A percentile compares a stretch with the other conserved stretches of the same genome.
Evolutionary conservation across 2,329 filamentous ascomycete genomes (phyloP).

Genomic region (Elsinoe fawcettii): DNA sequence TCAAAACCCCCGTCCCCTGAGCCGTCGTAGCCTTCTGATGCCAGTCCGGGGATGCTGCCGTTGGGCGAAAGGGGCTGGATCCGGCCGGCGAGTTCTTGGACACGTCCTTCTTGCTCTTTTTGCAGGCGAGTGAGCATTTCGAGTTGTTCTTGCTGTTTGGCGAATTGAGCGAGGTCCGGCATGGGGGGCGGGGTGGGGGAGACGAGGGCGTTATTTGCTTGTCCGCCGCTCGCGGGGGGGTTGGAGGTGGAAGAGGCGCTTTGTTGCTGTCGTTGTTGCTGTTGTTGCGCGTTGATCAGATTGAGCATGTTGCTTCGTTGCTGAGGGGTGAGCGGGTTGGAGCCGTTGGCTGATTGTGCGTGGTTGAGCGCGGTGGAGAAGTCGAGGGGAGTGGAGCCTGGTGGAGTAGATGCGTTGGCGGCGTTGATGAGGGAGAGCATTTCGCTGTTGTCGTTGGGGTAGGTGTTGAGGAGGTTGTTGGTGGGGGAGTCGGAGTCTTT

Average conservation of each 20-base stretch:
- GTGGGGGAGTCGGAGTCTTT: constrained; percentile 37
- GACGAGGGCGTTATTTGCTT: constrained; percentile 49
- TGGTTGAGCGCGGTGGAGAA: constrained; percentile 41
- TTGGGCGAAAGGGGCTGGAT: constrained; percentile 74
- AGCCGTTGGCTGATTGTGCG: constrained; percentile 40
- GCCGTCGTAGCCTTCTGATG: constrained; percentile 32
- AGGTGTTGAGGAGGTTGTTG: constrained; percentile 28
- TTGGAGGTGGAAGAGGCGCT: constrained; percentile 25
- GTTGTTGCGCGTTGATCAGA: constrained; percentile 38
- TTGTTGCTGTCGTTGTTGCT: constrained; percentile 32
- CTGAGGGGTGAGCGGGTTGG: constrained; percentile 40
- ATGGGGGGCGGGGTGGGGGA: constrained; percentile 49
- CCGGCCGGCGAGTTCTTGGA: constrained; percentile 65
- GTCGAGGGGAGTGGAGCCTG: constrained; percentile 34
- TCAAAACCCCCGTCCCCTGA: constrained; percentile 38
- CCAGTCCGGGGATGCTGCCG: constrained; percentile 65
- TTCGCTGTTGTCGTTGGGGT: constrained; percentile 37
- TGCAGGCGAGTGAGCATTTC: constrained; percentile 73
- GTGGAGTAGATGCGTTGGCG: constrained; percentile 34
- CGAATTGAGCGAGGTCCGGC: constrained; percentile 55
- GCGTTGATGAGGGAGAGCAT: constrained; percentile 45
- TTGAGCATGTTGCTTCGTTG: constrained; percentile 42
- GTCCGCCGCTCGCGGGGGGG: constrained; percentile 17
- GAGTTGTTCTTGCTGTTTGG: constrained; percentile 64
- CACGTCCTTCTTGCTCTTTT: constrained; percentile 66